Evolutionary conservation across 306 rosid species (phyloP).

Genomic region (Dryas octopetala): DNA sequence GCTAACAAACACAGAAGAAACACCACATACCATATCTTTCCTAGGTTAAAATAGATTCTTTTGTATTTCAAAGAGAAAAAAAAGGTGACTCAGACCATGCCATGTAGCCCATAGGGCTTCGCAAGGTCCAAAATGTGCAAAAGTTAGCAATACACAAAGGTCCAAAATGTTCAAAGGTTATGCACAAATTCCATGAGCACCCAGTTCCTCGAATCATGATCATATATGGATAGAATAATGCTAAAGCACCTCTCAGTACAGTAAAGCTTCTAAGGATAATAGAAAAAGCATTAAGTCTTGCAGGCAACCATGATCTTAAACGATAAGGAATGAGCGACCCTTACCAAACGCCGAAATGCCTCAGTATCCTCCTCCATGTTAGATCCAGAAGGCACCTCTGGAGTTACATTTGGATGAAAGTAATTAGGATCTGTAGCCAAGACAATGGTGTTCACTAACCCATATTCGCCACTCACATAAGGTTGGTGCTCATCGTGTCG

Average conservation of each 20-base stretch:
- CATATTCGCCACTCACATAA: constrained; percentile 63
- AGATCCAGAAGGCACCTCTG: constrained; percentile 60
- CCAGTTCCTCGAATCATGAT: constrained; percentile 13
- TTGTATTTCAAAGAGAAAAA: neutral
- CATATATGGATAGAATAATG: neutral
- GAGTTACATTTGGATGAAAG: constrained; percentile 46
- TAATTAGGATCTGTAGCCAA: constrained; percentile 70
- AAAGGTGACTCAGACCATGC: neutral
- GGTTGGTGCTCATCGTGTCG: constrained; percentile 86
- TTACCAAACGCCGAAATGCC: constrained; percentile 71
- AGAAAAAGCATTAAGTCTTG: constrained; percentile 1
- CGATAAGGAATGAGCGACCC: constrained; percentile 24
- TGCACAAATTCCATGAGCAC: constrained; percentile 5
- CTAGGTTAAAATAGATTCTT: neutral
- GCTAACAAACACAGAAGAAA: neutral
- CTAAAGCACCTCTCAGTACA: constrained; percentile 15
- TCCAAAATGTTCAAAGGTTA: neutral
- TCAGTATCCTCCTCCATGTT: constrained; percentile 95
- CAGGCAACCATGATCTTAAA: constrained; percentile 19
- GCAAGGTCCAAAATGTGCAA: constrained; percentile 5
- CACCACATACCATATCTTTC: neutral
- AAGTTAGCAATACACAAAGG: neutral
- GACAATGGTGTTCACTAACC: constrained; percentile 77
- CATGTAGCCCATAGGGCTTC: neutral
- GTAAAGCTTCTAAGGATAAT: constrained; percentile 12